phyloP scores from a whole-genome alignment of 768 basidiomycete species.

The Russula abietina region DNA sequence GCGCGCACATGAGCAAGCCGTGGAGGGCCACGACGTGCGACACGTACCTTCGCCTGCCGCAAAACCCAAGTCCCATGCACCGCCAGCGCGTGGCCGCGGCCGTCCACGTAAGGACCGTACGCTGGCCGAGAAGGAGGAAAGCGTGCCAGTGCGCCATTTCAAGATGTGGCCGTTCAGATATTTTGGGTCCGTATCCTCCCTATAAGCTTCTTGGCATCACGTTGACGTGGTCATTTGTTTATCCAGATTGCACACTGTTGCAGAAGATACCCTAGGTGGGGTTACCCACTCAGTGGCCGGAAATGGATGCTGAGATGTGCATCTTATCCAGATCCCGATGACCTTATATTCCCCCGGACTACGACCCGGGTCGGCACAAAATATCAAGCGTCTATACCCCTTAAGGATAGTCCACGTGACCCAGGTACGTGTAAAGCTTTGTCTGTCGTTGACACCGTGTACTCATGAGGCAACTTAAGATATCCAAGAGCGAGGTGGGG shows the following conservation, averaged over 20 bases:
- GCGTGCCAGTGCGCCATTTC: slow-evolving; percentile 71
- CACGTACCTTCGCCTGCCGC: slow-evolving; percentile 48
- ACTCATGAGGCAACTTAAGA: slow-evolving; percentile 16
- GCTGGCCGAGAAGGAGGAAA: slow-evolving; percentile 73
- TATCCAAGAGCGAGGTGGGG: slow-evolving; percentile 57
- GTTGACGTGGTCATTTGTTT: slow-evolving; percentile 20
- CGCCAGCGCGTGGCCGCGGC: slow-evolving; percentile 64
- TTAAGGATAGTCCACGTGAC: slow-evolving; percentile 30
- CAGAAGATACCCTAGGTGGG: slow-evolving; percentile 85
- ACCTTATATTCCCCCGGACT: slow-evolving; percentile 92
- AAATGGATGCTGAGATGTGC: slow-evolving; percentile 11
- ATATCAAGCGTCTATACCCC: slow-evolving; percentile 64
- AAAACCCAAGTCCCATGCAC: slow-evolving; percentile 65
- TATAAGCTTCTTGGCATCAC: not conserved
- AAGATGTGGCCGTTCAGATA: slow-evolving; percentile 95
- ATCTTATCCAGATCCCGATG: slow-evolving; percentile 71
- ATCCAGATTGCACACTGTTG: slow-evolving; percentile 77
- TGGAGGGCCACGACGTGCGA: slow-evolving; percentile 61
- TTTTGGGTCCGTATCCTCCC: slow-evolving; percentile 66
- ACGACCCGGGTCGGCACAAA: slow-evolving; percentile 87
- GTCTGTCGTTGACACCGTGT: not conserved
- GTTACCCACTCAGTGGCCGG: slow-evolving; percentile 6
- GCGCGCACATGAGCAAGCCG: slow-evolving; percentile 77
- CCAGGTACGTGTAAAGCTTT: slow-evolving; percentile 22
- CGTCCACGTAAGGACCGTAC: slow-evolving; percentile 70